A percentile compares a stretch with the other conserved stretches of the same genome.
Evolutionary conservation across 2,329 filamentous ascomycete genomes (phyloP).

Genomic region (Trichoderma polysporum): DNA sequence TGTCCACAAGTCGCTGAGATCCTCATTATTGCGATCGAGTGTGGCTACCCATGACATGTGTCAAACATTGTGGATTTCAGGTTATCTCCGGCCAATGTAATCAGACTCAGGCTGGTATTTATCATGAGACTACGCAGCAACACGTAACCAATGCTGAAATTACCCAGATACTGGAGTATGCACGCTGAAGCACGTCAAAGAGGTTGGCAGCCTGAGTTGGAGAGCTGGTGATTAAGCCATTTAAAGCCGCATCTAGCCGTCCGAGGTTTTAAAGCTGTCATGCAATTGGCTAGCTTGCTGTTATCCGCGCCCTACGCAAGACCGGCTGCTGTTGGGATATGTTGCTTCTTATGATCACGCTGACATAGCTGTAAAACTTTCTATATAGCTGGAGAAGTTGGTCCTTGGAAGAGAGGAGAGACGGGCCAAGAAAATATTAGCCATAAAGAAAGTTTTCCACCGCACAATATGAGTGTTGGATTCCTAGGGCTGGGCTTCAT

Average conservation of each 20-base stretch:
- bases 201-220: background rate
- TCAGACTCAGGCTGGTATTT: too few species aligned
- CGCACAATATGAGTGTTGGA: slow-evolving; percentile 27
- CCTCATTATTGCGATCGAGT: too few species aligned
- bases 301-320: background rate
- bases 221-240: background rate
- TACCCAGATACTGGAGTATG: too few species aligned
- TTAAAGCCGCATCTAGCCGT: slow-evolving; percentile 4
- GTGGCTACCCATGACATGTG: too few species aligned
- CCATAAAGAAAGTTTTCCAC: background rate
- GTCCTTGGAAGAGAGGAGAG: background rate
- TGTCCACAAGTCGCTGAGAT: too few species aligned
- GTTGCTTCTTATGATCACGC: background rate
- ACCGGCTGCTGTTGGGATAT: background rate
- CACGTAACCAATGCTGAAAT: too few species aligned
- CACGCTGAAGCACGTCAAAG: too few species aligned
- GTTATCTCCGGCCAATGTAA: too few species aligned
- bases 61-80: too few species aligned
- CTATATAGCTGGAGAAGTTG: background rate
- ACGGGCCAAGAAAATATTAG: background rate
- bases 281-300: background rate
- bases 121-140: too few species aligned
- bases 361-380: background rate
- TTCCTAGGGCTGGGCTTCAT: slow-evolving; percentile 36
- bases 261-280: background rate